Evolutionary conservation across 768 basidiomycete species (phyloP).

Genomic region (Rhodosporidiobolus odoratus): DNA sequence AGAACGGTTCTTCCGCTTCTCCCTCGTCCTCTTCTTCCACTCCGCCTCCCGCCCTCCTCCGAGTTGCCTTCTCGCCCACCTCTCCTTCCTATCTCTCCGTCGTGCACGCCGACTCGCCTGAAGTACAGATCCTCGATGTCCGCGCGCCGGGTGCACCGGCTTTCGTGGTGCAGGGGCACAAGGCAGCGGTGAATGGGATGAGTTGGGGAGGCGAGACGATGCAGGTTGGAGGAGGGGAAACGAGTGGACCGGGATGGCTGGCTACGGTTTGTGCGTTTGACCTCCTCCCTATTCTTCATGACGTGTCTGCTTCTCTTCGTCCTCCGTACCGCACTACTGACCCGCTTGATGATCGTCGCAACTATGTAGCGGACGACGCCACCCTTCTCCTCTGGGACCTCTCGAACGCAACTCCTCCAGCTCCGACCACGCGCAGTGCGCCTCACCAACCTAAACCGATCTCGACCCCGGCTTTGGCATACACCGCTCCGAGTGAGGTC

Average conservation of each 20-base stretch:
- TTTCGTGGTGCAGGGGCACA: slow-evolving; percentile 80
- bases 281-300: not conserved
- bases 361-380: slow-evolving; percentile 79
- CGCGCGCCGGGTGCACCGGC: slow-evolving; percentile 92
- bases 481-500: slow-evolving; percentile 69
- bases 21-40: slow-evolving; percentile 46
- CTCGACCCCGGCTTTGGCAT: slow-evolving; percentile 76
- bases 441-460: slow-evolving; percentile 61
- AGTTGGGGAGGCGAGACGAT: slow-evolving; percentile 71
- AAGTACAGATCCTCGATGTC: slow-evolving; percentile 93
- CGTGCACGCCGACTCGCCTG: slow-evolving; percentile 85
- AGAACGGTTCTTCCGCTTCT: slow-evolving; percentile 29
- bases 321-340: not conserved
- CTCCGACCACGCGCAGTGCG: slow-evolving; percentile 41
- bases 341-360: not conserved
- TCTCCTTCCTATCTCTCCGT: slow-evolving; percentile 95
- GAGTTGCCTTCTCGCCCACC: slow-evolving; percentile 84
- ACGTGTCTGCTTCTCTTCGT: not conserved
- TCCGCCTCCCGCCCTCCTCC: slow-evolving; percentile 65
- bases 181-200: slow-evolving; percentile 73
- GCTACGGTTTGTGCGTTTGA: slow-evolving; percentile 25
- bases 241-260: slow-evolving; percentile 75
- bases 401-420: slow-evolving; percentile 54
- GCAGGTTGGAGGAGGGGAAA: slow-evolving; percentile 54
- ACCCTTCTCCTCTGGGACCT: slow-evolving; percentile 94